phyloP scores from a whole-genome alignment of 352 stramenopile genomes.

The Pythium guiyangense region DNA sequence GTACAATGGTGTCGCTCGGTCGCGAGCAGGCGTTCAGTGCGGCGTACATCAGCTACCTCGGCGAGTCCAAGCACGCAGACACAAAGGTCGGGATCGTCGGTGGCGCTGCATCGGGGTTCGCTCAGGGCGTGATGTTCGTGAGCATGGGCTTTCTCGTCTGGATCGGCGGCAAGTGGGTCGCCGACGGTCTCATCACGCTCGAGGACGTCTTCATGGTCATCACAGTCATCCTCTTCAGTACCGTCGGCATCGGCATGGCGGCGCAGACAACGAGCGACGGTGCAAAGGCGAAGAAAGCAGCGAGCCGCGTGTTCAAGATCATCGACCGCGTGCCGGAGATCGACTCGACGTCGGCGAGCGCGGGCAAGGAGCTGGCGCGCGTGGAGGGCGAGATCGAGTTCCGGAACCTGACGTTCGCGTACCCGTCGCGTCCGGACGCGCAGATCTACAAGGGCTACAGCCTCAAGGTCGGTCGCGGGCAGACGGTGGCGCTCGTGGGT shows the following conservation, averaged over 20 bases:
- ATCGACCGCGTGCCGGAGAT: too few species aligned
- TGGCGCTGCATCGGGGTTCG: constrained; percentile 46
- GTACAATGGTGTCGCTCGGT: constrained; percentile 39
- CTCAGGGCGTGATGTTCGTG: constrained; percentile 46
- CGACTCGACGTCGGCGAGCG: too few species aligned
- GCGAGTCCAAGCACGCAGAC: constrained; percentile 20
- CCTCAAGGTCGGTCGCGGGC: constrained; percentile 32
- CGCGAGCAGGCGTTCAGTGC: constrained; percentile 33
- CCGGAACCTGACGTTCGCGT: constrained; percentile 49
- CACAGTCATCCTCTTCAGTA: constrained; percentile 29
- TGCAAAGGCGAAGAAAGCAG: constrained; percentile 25
- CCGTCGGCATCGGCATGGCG: constrained; percentile 26
- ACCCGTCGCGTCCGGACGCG: constrained; percentile 43
- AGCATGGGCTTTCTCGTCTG: constrained; percentile 63
- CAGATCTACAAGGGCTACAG: constrained; percentile 36
- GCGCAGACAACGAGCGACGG: constrained; percentile 23
- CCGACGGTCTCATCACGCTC: constrained; percentile 30
- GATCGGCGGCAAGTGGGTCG: constrained; percentile 39
- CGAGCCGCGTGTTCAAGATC: too few species aligned
- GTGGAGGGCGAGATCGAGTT: too few species aligned
- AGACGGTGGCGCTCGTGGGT: too few species aligned
- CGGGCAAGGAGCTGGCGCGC: too few species aligned
- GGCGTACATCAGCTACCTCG: constrained; percentile 25
- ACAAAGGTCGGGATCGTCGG: too few species aligned
- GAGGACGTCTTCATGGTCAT: constrained; percentile 34